A percentile compares a stretch with the other conserved stretches of the same genome.
These are phyloP conservation scores for Didymella segeticola DNA, from an alignment of 2,329 filamentous ascomycete genomes.

Conservation along the genomic window DNA sequence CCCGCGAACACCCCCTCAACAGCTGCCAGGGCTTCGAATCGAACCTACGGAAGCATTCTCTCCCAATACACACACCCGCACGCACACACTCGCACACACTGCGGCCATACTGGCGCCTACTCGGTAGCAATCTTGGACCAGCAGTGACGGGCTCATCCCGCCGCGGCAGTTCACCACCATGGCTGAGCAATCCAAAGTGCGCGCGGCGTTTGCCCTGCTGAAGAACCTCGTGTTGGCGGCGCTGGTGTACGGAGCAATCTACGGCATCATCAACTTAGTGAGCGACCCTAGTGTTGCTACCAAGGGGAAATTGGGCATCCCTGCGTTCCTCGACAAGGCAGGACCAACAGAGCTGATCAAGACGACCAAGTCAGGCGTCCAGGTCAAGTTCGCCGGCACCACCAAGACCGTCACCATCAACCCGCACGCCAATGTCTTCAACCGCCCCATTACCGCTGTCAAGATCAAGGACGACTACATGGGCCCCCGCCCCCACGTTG, in stretches of 20 bases:
- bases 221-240: conserved; percentile 54
- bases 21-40: background rate
- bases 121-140: conserved; percentile 12
- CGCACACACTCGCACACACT: background rate
- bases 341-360: conserved; percentile 51
- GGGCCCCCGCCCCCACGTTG: conserved; percentile 58
- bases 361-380: conserved; percentile 49
- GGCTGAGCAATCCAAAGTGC: conserved; percentile 43
- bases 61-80: background rate
- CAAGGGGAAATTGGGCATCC: conserved; percentile 52
- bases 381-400: conserved; percentile 53
- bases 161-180: conserved; percentile 35
- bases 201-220: conserved; percentile 47
- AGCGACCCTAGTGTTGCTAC: conserved; percentile 50
- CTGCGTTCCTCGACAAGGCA: conserved; percentile 51
- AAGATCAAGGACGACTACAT: conserved; percentile 60
- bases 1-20: conserved; percentile 8
- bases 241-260: conserved; percentile 52
- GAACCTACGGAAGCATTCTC: conserved; percentile 1
- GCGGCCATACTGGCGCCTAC: conserved; percentile 15
- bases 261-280: conserved; percentile 51
- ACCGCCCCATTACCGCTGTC: conserved; percentile 59
- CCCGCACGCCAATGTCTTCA: conserved; percentile 61
- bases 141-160: conserved; percentile 29
- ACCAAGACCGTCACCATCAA: conserved; percentile 56